These are phyloP conservation scores for Arachnopeziza araneosa DNA, from an alignment of 2,329 filamentous ascomycete genomes.

Conservation along the genomic window DNA sequence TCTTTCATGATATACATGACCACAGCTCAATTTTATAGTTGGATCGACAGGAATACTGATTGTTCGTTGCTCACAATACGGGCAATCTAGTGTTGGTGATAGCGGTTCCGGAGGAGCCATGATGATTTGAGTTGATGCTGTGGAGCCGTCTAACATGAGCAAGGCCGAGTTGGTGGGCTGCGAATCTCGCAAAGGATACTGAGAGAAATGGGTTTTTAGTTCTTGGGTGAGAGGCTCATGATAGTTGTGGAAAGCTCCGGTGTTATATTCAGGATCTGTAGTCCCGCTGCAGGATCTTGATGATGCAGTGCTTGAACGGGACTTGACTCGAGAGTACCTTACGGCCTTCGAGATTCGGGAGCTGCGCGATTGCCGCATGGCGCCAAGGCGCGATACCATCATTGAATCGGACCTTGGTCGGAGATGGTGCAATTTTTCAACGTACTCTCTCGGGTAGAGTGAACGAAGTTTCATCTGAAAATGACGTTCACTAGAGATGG, in stretches of 20 bases:
- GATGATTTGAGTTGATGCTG: not conserved
- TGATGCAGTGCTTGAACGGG: not conserved
- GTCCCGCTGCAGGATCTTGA: not conserved
- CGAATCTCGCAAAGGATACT: constrained; percentile 3
- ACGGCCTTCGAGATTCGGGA: not conserved
- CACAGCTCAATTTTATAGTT: not conserved
- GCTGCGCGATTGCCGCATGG: not conserved
- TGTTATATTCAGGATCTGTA: no score
- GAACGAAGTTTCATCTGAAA: not conserved
- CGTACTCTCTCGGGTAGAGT: not conserved
- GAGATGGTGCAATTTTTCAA: not conserved
- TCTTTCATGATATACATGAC: not conserved
- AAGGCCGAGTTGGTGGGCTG: not conserved
- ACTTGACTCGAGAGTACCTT: constrained; percentile 1
- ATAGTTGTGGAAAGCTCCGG: not conserved
- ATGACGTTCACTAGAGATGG: not conserved
- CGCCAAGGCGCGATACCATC: not conserved
- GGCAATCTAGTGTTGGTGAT: not conserved
- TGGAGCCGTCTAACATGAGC: constrained; percentile 3
- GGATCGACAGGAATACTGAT: not conserved
- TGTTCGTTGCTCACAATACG: not conserved
- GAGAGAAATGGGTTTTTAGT: not conserved
- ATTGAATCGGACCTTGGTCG: not conserved
- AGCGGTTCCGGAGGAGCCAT: not conserved
- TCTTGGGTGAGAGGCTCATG: not conserved